A percentile compares a stretch with the other conserved stretches of the same genome.
Evolutionary conservation across 768 basidiomycete genomes (phyloP).

Genomic region (Calocybe indica): DNA sequence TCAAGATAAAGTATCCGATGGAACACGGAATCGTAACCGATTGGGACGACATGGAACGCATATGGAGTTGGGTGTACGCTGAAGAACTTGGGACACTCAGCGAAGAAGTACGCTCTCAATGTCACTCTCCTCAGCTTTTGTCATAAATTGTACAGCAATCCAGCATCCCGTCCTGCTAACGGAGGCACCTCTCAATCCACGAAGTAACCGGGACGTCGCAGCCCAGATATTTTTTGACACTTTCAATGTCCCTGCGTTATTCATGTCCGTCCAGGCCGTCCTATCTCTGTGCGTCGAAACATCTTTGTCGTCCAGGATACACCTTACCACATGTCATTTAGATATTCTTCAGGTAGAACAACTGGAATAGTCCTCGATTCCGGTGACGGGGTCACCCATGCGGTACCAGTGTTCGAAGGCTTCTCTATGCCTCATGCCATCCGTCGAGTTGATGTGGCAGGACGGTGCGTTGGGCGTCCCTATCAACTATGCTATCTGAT

Average conservation of each 20-base stretch:
- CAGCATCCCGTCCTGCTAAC: constrained; percentile 97
- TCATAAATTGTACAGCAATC: constrained; percentile 5
- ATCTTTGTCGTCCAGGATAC: constrained; percentile 5
- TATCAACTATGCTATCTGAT: constrained; percentile 8
- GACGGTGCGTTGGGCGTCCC: constrained; percentile 54
- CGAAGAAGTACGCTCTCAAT: constrained; percentile 72
- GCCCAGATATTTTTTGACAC: constrained; percentile 99
- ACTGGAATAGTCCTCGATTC: constrained; percentile 99
- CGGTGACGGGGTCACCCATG: constrained; percentile 97
- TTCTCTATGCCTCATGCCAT: constrained; percentile 99
- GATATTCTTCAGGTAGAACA: constrained; percentile 96
- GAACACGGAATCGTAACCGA: constrained; percentile 98
- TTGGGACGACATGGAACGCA: constrained; percentile 99
- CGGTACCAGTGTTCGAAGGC: constrained; percentile 97
- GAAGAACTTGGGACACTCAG: constrained; percentile 93
- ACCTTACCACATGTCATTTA: constrained; percentile 24
- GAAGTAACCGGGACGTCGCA: constrained; percentile 92
- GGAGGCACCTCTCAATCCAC: constrained; percentile 95
- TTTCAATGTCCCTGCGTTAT: constrained; percentile 97
- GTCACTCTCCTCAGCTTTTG: constrained; percentile 8
- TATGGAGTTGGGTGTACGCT: constrained; percentile 98
- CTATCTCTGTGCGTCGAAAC: constrained; percentile 72
- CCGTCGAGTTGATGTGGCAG: constrained; percentile 92
- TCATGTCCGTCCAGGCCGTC: constrained; percentile 95
- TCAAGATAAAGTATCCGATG: constrained; percentile 99